Evolutionary conservation across 2,329 filamentous ascomycete genomes (phyloP).

Genomic region (Ophiostoma sp.): DNA sequence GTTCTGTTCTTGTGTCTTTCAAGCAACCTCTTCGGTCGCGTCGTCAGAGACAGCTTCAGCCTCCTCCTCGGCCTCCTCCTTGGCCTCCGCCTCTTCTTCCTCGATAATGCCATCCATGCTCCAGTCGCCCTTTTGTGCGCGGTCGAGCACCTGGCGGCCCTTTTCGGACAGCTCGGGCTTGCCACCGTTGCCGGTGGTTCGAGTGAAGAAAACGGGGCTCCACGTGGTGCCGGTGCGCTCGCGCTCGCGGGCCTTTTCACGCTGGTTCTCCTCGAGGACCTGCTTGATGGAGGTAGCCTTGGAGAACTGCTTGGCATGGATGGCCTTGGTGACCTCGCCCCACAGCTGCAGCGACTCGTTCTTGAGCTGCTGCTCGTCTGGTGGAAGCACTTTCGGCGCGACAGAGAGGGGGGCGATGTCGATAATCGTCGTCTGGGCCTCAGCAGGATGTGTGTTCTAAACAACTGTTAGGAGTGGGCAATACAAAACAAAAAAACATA

Average conservation of each 20-base stretch:
- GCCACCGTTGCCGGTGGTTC: conserved; percentile 56
- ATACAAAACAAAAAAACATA: conserved; percentile 19
- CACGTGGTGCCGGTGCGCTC: conserved; percentile 69
- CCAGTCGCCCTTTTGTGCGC: conserved; percentile 57
- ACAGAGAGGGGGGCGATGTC: conserved; percentile 84
- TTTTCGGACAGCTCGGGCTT: conserved; percentile 58
- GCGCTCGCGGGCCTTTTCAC: conserved; percentile 78
- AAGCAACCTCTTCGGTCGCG: conserved; percentile 3
- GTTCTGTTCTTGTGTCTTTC: not conserved
- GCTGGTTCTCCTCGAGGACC: conserved; percentile 86
- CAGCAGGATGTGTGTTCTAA: conserved; percentile 49
- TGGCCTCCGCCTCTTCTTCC: not conserved
- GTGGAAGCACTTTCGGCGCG: conserved; percentile 75
- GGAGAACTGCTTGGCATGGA: conserved; percentile 76
- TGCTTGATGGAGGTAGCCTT: conserved; percentile 85
- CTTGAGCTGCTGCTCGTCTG: conserved; percentile 72
- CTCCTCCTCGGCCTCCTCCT: not conserved
- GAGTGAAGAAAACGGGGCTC: conserved; percentile 84
- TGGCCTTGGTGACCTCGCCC: conserved; percentile 83
- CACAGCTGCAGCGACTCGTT: conserved; percentile 91
- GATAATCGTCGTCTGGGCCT: conserved; percentile 73
- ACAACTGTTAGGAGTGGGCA: too few relatives aligned
- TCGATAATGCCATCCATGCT: conserved; percentile 35
- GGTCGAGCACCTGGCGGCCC: conserved; percentile 51
- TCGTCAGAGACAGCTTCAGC: not conserved